Evolutionary conservation across 2,329 filamentous ascomycete genomes (phyloP).

Genomic region (Epichloe typhina): DNA sequence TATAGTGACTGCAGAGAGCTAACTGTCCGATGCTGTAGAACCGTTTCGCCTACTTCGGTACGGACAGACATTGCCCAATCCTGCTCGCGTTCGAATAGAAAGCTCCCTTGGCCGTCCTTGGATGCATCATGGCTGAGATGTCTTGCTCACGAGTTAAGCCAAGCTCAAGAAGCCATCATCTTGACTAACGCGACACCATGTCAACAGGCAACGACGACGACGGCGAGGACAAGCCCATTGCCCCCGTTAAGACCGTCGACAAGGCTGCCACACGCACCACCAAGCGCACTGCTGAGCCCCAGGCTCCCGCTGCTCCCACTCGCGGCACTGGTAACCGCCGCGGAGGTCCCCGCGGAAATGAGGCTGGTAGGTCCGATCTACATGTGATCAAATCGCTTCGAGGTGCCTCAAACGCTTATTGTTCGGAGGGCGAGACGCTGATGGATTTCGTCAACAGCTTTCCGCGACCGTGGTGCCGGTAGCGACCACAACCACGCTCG

Average conservation of each 20-base stretch:
- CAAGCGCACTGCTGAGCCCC: constrained; percentile 78
- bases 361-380: constrained; percentile 58
- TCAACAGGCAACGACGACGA: constrained; percentile 43
- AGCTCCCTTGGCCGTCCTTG: not conserved
- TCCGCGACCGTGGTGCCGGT: constrained; percentile 78
- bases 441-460: constrained; percentile 40
- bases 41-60: constrained; percentile 98
- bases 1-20: not conserved
- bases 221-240: constrained; percentile 58
- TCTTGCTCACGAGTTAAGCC: not conserved
- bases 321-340: constrained; percentile 34
- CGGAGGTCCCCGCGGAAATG: constrained; percentile 58
- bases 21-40: constrained; percentile 45
- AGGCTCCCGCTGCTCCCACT: constrained; percentile 51
- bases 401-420: not conserved
- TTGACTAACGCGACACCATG: constrained; percentile 6
- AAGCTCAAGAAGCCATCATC: not conserved
- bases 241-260: constrained; percentile 80
- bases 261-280: constrained; percentile 60
- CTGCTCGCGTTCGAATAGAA: constrained; percentile 9
- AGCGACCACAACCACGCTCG: constrained; percentile 71
- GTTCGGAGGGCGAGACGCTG: not conserved
- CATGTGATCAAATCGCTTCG: not conserved
- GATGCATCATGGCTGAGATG: not conserved
- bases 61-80: constrained; percentile 20